Evolutionary conservation across 352 stramenopile species (phyloP), one percentile per base, ranked within the genome.

Genomic region (Phytophthora sp.): DNA sequence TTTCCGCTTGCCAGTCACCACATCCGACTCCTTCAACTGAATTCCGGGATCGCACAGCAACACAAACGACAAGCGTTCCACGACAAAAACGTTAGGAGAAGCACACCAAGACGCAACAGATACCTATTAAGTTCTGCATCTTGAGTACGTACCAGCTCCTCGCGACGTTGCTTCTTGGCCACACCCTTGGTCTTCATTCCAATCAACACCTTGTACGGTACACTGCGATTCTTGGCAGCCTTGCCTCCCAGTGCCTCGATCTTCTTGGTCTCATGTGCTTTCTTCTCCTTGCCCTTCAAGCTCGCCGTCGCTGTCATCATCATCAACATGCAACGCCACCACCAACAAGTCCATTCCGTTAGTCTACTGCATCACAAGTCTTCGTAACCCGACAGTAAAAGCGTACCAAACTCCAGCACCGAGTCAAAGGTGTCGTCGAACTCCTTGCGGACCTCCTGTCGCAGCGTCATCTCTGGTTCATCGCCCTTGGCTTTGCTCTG

Each of bases 211-310:
- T 93, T 78, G 74, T 92, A 93, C 46, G 86, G 86, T 63, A 75
- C 74, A 62, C 66, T 85, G 59, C 76, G 77, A 23, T 79, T 79
- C 57, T 82, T 89, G 9, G 76, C 64, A 11, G 57, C 79, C 61
- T 88, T 89, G 4, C 86, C 86, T 8, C 86, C 84, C 4, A 94
- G 66, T 27, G 75, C 69, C 46, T 90, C 82, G 68, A 94, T 81
- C 47, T 84, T 83, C 68, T 89, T 88, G n/a, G 76, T 69, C 8
- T 94, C 84, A 42, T 84, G 63, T 47, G 76, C 66, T 51, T 90
- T 92, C 74, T 92, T 93, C 54, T 94, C 86, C 47, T 92, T 94
- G 11, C 84, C 84, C 66, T 86, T 91, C 11, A 92, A 50, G 27
- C 75, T 89, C 7, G 76, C 66, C 13, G 55, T 72, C 15, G 79